Conservation (phyloP, 805 yeast genomes). For the Wickerhamiella kurtzmanii region DNA sequence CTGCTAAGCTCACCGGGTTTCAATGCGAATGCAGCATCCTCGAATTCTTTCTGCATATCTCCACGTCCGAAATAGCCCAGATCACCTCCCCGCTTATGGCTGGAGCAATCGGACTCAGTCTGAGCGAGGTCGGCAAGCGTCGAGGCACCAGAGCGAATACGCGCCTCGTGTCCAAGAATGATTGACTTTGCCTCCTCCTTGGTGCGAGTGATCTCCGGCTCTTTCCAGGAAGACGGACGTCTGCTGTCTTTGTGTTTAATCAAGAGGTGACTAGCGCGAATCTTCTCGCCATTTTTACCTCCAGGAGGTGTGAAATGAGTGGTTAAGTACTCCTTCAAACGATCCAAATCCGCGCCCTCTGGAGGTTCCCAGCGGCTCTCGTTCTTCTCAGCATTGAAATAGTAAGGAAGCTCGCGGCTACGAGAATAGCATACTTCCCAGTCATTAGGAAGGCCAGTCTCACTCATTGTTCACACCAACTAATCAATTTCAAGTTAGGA, state of each 20-base stretch:
- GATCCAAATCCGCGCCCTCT: constrained; percentile 53
- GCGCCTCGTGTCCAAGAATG: constrained; percentile 41
- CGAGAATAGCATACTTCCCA: constrained; percentile 75
- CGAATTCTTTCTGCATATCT: constrained; percentile 92
- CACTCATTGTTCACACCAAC: constrained; percentile 10
- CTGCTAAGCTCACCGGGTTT: constrained; percentile 74
- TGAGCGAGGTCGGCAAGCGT: constrained; percentile 60
- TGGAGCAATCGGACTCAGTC: constrained; percentile 78
- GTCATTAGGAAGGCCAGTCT: constrained; percentile 66
- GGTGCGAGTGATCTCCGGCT: constrained; percentile 55
- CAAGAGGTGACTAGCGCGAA: constrained; percentile 69
- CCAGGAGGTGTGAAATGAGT: constrained; percentile 19
- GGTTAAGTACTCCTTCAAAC: constrained; percentile 44
- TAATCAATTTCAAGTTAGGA: not conserved
- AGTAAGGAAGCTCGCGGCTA: constrained; percentile 77
- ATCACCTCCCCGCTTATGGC: constrained; percentile 82
- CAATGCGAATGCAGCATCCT: constrained; percentile 69
- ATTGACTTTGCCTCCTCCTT: constrained; percentile 69
- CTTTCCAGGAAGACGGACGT: constrained; percentile 87
- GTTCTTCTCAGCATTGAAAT: constrained; percentile 50
- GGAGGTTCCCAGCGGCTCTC: constrained; percentile 90
- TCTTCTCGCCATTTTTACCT: constrained; percentile 29
- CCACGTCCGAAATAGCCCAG: constrained; percentile 80
- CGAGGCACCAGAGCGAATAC: constrained; percentile 49
- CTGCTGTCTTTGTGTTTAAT: constrained; percentile 74